These are phyloP conservation scores for Globisporangium middletonii DNA, from an alignment of 352 stramenopile species.

Conservation along the genomic window DNA sequence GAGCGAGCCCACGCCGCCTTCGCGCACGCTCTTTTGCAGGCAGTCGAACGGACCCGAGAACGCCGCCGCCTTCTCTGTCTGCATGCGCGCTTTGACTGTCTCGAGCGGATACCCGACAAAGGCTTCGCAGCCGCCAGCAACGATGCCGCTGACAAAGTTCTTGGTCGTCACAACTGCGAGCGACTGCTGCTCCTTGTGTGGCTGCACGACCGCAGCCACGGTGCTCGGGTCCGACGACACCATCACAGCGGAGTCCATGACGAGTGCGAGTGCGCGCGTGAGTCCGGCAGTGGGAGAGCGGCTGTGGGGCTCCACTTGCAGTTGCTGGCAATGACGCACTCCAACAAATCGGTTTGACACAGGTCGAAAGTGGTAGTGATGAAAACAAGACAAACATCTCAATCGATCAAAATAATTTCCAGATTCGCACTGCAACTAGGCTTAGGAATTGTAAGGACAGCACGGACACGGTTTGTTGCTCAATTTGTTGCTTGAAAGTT, in stretches of 20 bases:
- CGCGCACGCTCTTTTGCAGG: conserved; percentile 43
- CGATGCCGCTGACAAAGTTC: conserved; percentile 57
- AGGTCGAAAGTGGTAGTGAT: neutral
- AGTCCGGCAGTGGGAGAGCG: no score
- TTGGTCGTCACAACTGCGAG: conserved; percentile 46
- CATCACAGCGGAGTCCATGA: conserved; percentile 12
- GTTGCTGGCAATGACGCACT: conserved; percentile 8
- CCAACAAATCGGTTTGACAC: neutral
- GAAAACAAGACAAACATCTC: neutral
- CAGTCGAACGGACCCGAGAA: conserved; percentile 49
- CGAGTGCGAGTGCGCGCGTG: neutral
- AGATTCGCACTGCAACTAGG: neutral
- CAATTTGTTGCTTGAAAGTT: no score
- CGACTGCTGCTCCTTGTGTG: conserved; percentile 21
- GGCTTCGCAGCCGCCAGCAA: conserved; percentile 50
- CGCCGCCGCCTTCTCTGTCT: conserved; percentile 40
- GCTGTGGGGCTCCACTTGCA: neutral
- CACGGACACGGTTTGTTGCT: no score
- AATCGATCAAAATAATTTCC: neutral
- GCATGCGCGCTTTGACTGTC: conserved; percentile 64
- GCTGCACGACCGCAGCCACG: no score
- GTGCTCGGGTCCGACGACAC: conserved; percentile 2
- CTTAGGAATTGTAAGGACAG: no score
- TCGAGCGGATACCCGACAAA: conserved; percentile 62
- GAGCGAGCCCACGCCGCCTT: conserved; percentile 49